phyloP scores from a whole-genome alignment of 2,329 filamentous ascomycete species.

The Dissoconium aciculare region DNA sequence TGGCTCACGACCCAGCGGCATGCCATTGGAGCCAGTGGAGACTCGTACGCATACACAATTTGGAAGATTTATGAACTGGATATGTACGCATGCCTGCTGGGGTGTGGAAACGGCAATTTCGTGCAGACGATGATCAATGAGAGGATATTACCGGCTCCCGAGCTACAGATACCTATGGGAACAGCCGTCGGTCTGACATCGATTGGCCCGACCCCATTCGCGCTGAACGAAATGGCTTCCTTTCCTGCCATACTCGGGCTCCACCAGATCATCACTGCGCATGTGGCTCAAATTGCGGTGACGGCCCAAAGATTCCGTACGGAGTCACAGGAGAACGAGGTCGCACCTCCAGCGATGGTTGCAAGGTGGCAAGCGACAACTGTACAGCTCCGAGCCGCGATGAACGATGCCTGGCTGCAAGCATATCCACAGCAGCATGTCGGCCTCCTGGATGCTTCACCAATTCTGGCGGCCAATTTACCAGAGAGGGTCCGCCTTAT shows the following conservation, averaged over 20 bases:
- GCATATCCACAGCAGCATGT: slow-evolving; percentile 17
- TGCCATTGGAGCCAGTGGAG: slow-evolving; percentile 17
- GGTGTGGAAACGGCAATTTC: slow-evolving; percentile 37
- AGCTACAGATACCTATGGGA: slow-evolving; percentile 13
- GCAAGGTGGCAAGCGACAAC: slow-evolving; percentile 17
- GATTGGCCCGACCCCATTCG: slow-evolving; percentile 12
- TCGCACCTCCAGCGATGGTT: slow-evolving; percentile 11
- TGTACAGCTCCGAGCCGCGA: slow-evolving; percentile 17
- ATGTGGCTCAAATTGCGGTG: slow-evolving; percentile 32
- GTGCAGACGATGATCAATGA: slow-evolving; percentile 33
- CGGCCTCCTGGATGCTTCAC: slow-evolving; percentile 9
- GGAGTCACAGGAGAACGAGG: slow-evolving; percentile 15
- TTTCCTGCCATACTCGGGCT: slow-evolving; percentile 30
- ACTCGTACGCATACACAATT: slow-evolving; percentile 35
- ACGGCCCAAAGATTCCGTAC: slow-evolving; percentile 28
- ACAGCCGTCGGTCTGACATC: not conserved
- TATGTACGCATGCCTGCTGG: slow-evolving; percentile 40
- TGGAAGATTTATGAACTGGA: slow-evolving; percentile 43
- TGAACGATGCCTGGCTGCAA: slow-evolving; percentile 17
- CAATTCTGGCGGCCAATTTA: slow-evolving; percentile 19
- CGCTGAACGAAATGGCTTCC: slow-evolving; percentile 10
- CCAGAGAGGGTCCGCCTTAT: slow-evolving; percentile 14
- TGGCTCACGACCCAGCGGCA: slow-evolving; percentile 36
- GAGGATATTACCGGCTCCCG: slow-evolving; percentile 32
- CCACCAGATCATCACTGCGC: slow-evolving; percentile 31